Base-by-base conservation (phyloP, 2,329 filamentous ascomycete genomes). In the Epichloe scottii region DNA sequence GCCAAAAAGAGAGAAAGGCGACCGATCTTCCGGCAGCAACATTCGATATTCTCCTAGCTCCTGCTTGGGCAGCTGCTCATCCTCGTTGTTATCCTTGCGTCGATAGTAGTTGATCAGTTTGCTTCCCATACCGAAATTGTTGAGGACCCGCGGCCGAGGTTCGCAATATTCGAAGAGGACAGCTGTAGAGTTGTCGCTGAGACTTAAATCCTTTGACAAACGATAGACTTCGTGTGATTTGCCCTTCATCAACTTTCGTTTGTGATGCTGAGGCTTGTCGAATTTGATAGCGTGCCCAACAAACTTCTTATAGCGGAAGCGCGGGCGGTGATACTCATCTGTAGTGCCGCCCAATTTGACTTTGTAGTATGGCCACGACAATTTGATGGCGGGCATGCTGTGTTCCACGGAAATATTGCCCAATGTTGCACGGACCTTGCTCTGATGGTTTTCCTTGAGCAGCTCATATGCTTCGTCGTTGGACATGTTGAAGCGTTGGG, bases 21-120 rank as follows among this genome's bases (percentile, higher is more conserved):
- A 97, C 62, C 91, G 88, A 67, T 98, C 93, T 64, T 98, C 90
- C 2, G 89, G 89, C 34, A 96, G 76, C 35, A 98, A 76, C 14
- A 95, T 84, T 46, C 86, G 84, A 2, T 87, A 87, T 68, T 98
- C 93, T 53, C 93, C 93, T 55, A 98, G 78, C 4, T 95, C 89
- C 44, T 77, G 74, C 71, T 89, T 94, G 1, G 88, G 86, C 1
- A 87, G 78, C 49, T 80, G 77, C 46, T 82, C 79, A 54, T 93
- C 87, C 44, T 94, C 87, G 35, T 77, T 78, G 41, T 76, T 74
- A 40, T 79, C 79, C 63, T 89, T 86, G 61, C 89, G 89, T 53
- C 90, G 86, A 64, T 96, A 96, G 68, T 97, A 98, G 67, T 98
- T 97, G 72, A 97, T 89, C 53, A 98, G 79, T 49, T 89, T 86